Conservation (phyloP, 2,329 filamentous ascomycete genomes). For the Atkinsonella hypoxylon region DNA sequence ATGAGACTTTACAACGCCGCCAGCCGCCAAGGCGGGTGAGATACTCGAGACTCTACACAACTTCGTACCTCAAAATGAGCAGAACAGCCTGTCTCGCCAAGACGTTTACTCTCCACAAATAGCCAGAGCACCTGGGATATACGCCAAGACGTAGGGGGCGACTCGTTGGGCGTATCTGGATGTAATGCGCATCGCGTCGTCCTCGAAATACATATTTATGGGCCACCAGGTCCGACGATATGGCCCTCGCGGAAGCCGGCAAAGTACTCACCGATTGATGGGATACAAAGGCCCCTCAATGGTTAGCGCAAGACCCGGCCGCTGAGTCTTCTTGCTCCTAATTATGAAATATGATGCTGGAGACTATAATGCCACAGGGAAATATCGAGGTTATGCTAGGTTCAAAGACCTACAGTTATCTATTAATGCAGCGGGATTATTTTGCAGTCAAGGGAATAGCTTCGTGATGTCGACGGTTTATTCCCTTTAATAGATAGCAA, state of each 20-base stretch:
- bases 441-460: neutral
- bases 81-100: slow-evolving; percentile 4
- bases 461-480: neutral
- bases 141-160: neutral
- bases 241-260: slow-evolving; percentile 7
- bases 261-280: slow-evolving; percentile 11
- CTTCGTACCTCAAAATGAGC: slow-evolving; percentile 15
- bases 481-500: neutral
- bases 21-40: slow-evolving; percentile 13
- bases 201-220: neutral
- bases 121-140: neutral
- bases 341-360: slow-evolving; percentile 25
- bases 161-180: neutral
- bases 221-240: neutral
- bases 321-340: slow-evolving; percentile 13
- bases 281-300: slow-evolving; percentile 12
- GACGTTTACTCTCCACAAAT: neutral
- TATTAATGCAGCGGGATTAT: neutral
- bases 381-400: slow-evolving; percentile 16
- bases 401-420: slow-evolving; percentile 19
- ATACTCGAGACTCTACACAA: slow-evolving; percentile 22
- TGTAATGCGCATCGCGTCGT: neutral
- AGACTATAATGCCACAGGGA: slow-evolving; percentile 19
- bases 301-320: slow-evolving; percentile 8
- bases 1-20: slow-evolving; percentile 18